Evolutionary conservation across 805 yeast species (phyloP), one percentile per base, ranked within the genome.

Genomic region (Sungouiozyma ichnusensis): DNA sequence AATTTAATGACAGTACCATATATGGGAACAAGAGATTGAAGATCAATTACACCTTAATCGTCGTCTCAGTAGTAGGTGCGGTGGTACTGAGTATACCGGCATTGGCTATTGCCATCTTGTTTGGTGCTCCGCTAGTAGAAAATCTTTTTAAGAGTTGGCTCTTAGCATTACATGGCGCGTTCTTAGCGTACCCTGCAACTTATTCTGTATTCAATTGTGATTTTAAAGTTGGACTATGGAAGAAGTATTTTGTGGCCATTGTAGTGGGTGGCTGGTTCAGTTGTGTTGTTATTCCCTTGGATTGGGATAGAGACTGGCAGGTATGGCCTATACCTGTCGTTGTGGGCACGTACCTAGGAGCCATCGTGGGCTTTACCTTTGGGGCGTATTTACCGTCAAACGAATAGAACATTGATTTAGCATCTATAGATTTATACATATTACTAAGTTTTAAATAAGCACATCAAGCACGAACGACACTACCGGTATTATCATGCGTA

Each of bases 221-320:
- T 48, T 65, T 74, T 31, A 63, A 66, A 24, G 57, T 69, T 53
- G 79, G 80, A 20, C 47, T 61, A 32, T 62, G 63, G 55, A 66
- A 58, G 41, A 62, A 57, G 40, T 62, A 61, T 37, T 58, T 62
- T 18, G 49, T 61, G 11, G 43, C 56, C 19, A 55, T 65, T 7
- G 61, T 60, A 4, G 39, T 81, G 9, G 95, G 96, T 1, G 77
- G 88, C 5, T 90, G 97, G 97, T 50, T 86, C 1, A 97, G 97
- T 14, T 95, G 90, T 2, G 62, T 85, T 32, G 97, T 95, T 1
- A 87, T 92, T 44, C 97, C 97, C 0, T 69, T 92, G 45, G 98
- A 90, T 62, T 90, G 98, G 98, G 98, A 90, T 59, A 72, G 97
- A 53, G 85, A 82, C 19, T 90, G 98, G 98, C 98, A 90, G 62